These are phyloP conservation scores for Suillus bovinus DNA, from an alignment of 768 basidiomycete genomes.

Conservation along the genomic window DNA sequence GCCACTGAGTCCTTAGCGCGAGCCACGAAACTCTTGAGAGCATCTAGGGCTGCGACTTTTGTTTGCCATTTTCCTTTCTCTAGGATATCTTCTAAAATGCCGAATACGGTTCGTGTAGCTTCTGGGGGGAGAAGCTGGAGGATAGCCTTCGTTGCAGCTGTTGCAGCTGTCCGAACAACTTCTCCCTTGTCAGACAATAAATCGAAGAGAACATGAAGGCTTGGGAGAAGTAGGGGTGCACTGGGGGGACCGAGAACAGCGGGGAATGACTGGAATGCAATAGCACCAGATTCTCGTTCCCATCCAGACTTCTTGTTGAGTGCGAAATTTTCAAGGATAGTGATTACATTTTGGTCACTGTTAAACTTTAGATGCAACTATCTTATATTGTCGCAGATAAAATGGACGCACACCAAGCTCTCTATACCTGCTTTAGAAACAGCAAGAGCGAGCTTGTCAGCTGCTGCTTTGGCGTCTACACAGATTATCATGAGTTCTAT, in stretches of 20 bases:
- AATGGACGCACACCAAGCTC: conserved; percentile 52
- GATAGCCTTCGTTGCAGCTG: conserved; percentile 78
- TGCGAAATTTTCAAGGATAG: conserved; percentile 66
- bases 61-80: conserved; percentile 91
- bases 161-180: conserved; percentile 82
- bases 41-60: conserved; percentile 91
- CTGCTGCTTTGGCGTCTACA: conserved; percentile 83
- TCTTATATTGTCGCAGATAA: conserved; percentile 18
- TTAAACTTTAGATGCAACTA: conserved; percentile 4
- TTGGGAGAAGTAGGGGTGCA: conserved; percentile 75
- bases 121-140: conserved; percentile 85
- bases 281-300: conserved; percentile 84
- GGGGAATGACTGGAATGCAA: conserved; percentile 77
- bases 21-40: conserved; percentile 72
- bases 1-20: conserved; percentile 76
- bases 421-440: conserved; percentile 63
- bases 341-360: conserved; percentile 64
- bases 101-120: conserved; percentile 67
- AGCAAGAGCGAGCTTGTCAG: conserved; percentile 76
- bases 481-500: conserved; percentile 11
- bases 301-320: conserved; percentile 86
- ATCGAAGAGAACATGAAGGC: conserved; percentile 76
- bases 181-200: conserved; percentile 94
- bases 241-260: conserved; percentile 65
- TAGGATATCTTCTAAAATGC: conserved; percentile 68